phyloP scores from a whole-genome alignment of 1,284 basidiomycete species.

The Cutaneotrichosporon sp. region DNA sequence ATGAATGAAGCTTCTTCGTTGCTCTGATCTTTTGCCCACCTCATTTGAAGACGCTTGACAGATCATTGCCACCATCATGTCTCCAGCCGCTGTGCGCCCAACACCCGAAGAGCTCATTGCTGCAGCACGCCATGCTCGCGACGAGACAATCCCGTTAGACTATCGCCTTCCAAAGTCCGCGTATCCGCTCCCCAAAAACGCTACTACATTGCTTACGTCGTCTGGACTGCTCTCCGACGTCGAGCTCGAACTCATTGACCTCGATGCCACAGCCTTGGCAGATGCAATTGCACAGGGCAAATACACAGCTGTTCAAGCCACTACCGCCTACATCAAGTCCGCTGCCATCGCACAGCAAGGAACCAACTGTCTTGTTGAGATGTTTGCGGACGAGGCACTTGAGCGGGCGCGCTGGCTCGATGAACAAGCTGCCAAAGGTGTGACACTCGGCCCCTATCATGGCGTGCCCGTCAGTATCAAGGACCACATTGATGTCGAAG shows the following conservation, averaged over 20 bases:
- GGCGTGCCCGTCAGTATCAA: slow-evolving; percentile 61
- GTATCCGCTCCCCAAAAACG: background rate
- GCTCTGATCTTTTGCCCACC: no score
- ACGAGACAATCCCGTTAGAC: slow-evolving; percentile 12
- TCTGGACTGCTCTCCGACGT: slow-evolving; percentile 55
- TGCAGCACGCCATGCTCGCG: slow-evolving; percentile 5
- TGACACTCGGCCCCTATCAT: slow-evolving; percentile 56
- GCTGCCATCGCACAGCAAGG: slow-evolving; percentile 26
- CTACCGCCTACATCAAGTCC: slow-evolving; percentile 5
- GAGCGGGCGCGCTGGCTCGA: slow-evolving; percentile 55
- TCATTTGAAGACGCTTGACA: no score
- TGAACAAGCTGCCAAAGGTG: slow-evolving; percentile 55
- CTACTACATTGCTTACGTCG: background rate
- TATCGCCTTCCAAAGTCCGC: slow-evolving; percentile 4
- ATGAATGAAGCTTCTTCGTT: no score
- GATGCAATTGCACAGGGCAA: background rate
- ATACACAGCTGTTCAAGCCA: background rate
- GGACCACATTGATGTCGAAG: slow-evolving; percentile 46
- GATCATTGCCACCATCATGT: background rate
- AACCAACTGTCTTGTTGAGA: slow-evolving; percentile 66
- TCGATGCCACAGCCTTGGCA: background rate
- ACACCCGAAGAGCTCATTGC: slow-evolving; percentile 2
- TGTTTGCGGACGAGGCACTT: slow-evolving; percentile 60
- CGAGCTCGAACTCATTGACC: slow-evolving; percentile 47
- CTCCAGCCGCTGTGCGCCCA: background rate